Evolutionary conservation across 2,329 filamentous ascomycete genomes (phyloP).

Genomic region (Lasiodiplodia hormozganensis): DNA sequence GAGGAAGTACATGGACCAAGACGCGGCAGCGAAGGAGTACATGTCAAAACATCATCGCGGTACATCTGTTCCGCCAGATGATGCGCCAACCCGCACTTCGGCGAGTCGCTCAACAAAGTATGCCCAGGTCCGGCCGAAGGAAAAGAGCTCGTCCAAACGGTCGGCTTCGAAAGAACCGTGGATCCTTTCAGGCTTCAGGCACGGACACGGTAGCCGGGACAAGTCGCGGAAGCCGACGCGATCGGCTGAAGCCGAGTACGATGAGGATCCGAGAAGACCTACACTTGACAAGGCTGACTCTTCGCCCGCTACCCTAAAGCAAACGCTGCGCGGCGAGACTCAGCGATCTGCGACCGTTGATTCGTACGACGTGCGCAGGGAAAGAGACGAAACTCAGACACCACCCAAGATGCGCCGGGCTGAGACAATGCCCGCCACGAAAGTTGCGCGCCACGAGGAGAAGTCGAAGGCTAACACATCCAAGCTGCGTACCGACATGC

Average conservation of each 20-base stretch:
- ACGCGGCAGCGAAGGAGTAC: conserved; percentile 19
- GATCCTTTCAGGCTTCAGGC: conserved; percentile 14
- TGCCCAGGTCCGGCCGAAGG: conserved; percentile 21
- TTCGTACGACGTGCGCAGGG: conserved; percentile 38
- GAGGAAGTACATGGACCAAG: conserved; percentile 3
- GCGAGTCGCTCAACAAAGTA: conserved; percentile 4
- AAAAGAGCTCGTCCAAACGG: conserved; percentile 14
- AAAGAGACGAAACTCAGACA: conserved; percentile 35
- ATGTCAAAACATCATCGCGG: conserved; percentile 17
- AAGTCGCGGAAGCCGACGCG: conserved; percentile 39
- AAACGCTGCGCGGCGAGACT: conserved; percentile 35
- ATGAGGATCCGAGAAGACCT: conserved; percentile 38
- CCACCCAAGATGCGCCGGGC: conserved; percentile 48
- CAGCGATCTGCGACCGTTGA: conserved; percentile 42
- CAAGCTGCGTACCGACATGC: conserved; percentile 33
- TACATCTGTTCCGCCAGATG: conserved; percentile 2
- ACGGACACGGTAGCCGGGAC: conserved; percentile 30
- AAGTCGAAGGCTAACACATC: conserved; percentile 39
- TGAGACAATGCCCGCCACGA: conserved; percentile 49
- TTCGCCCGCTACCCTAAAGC: conserved; percentile 44
- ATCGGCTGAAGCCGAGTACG: conserved; percentile 42
- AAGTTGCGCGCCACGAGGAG: conserved; percentile 40
- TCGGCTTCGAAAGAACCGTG: conserved; percentile 19
- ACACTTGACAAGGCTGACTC: conserved; percentile 48
- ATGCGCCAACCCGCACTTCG: conserved; percentile 3